Conservation (phyloP, 352 stramenopile species). For the Phytophthora cryptogea region DNA sequence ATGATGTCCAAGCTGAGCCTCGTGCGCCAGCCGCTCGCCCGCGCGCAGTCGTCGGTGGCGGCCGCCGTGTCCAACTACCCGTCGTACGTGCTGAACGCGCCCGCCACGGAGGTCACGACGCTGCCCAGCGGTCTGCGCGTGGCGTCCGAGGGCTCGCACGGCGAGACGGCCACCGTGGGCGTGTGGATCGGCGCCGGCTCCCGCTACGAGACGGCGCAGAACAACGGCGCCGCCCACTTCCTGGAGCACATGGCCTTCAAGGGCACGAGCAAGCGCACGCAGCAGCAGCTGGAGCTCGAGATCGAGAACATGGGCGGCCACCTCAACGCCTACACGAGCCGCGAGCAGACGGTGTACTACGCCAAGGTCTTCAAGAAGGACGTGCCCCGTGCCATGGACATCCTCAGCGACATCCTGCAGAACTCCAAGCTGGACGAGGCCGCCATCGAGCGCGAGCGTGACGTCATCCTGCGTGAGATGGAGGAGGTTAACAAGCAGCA, state of each 20-base stretch:
- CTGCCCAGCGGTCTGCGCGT: constrained; percentile 97
- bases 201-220: constrained; percentile 98
- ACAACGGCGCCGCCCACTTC: constrained; percentile 99
- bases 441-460: constrained; percentile 97
- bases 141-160: constrained; percentile 96
- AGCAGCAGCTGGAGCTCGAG: constrained; percentile 98
- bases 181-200: constrained; percentile 97
- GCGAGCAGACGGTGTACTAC: constrained; percentile 99
- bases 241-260: constrained; percentile 99
- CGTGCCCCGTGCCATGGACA: constrained; percentile 97
- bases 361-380: constrained; percentile 99
- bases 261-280: constrained; percentile 96
- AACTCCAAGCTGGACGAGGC: constrained; percentile 97
- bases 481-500: constrained; percentile 99
- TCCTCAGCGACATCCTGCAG: constrained; percentile 99
- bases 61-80: constrained; percentile 80
- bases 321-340: constrained; percentile 99
- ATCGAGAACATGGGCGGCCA: constrained; percentile 99
- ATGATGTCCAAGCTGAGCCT: constrained; percentile 76
- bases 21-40: constrained; percentile 58
- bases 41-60: constrained; percentile 73
- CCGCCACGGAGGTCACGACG: constrained; percentile 96
- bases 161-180: constrained; percentile 98
- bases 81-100: constrained; percentile 92
- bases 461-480: constrained; percentile 99